Conservation (phyloP, 2,329 filamentous ascomycete genomes). For the Aspergillus sp. region DNA sequence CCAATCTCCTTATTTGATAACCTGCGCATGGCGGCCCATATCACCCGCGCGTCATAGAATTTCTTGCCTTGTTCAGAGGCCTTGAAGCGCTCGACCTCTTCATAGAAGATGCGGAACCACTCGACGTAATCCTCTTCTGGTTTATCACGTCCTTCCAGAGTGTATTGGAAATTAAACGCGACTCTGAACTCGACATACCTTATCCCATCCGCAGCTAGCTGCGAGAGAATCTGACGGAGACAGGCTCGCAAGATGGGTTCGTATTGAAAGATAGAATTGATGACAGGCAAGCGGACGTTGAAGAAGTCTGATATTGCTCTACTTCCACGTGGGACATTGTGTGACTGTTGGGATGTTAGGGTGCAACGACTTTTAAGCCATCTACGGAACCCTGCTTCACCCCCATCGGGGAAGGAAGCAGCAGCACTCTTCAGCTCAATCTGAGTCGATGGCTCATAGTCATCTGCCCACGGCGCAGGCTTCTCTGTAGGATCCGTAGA, state of each 20-base stretch:
- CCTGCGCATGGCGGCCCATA: slow-evolving; percentile 75
- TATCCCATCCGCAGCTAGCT: slow-evolving; percentile 77
- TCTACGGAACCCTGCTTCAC: slow-evolving; percentile 67
- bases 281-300: slow-evolving; percentile 68
- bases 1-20: slow-evolving; percentile 66
- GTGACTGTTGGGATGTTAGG: slow-evolving; percentile 69
- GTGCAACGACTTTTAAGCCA: slow-evolving; percentile 76
- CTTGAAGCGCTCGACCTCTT: slow-evolving; percentile 77
- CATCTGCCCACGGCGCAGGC: slow-evolving; percentile 63
- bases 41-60: slow-evolving; percentile 83
- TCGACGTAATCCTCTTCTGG: slow-evolving; percentile 67
- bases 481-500: slow-evolving; percentile 45
- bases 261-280: slow-evolving; percentile 77
- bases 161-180: slow-evolving; percentile 71
- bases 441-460: slow-evolving; percentile 61
- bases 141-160: slow-evolving; percentile 61
- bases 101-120: slow-evolving; percentile 71
- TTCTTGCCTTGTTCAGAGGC: slow-evolving; percentile 65
- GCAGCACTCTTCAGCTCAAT: slow-evolving; percentile 64
- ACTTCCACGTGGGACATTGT: slow-evolving; percentile 80
- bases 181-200: slow-evolving; percentile 80
- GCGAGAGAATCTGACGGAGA: slow-evolving; percentile 67
- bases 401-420: slow-evolving; percentile 71
- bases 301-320: slow-evolving; percentile 80
- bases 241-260: slow-evolving; percentile 84